A percentile compares a stretch with the other conserved stretches of the same genome.
These are phyloP conservation scores for Eremochloa ophiuroides DNA, from an alignment of 176 grass and related monocot genomes.

Conservation along the genomic window DNA sequence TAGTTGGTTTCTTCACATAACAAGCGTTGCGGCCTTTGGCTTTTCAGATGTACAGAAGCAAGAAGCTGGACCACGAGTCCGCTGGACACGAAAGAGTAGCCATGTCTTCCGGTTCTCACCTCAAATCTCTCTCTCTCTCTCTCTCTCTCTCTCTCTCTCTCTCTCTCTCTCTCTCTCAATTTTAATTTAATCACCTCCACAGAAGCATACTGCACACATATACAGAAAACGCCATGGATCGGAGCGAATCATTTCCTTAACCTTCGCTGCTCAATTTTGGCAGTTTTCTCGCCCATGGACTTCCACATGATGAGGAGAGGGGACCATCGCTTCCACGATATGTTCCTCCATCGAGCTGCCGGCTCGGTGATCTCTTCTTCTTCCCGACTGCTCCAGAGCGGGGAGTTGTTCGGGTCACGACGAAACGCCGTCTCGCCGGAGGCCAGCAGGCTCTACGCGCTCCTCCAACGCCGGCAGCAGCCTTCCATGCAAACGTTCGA, in stretches of 20 bases:
- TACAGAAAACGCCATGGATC: slow-evolving; percentile 12
- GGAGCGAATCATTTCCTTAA: neutral
- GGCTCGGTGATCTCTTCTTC: slow-evolving; percentile 28
- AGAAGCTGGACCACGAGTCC: slow-evolving; percentile 72
- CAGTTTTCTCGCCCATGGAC: slow-evolving; percentile 85
- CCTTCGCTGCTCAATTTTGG: neutral
- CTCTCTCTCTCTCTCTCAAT: neutral
- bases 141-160: neutral
- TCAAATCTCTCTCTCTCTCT: neutral
- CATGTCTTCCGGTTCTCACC: slow-evolving; percentile 43
- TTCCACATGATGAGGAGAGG: slow-evolving; percentile 87
- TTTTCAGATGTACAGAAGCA: slow-evolving; percentile 99
- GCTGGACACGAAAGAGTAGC: slow-evolving; percentile 54
- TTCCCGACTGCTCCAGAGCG: slow-evolving; percentile 33
- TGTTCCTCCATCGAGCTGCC: slow-evolving; percentile 58
- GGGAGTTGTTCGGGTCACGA: slow-evolving; percentile 39
- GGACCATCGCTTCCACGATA: slow-evolving; percentile 60
- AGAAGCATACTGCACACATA: neutral
- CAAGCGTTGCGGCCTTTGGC: slow-evolving; percentile 7
- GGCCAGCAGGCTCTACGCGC: slow-evolving; percentile 35
- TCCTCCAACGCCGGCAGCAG: slow-evolving; percentile 41
- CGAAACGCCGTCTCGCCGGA: slow-evolving; percentile 35
- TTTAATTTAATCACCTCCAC: neutral
- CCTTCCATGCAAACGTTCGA: slow-evolving; percentile 57
- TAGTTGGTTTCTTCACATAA: slow-evolving; percentile 23